Evolutionary conservation across 345 rosid genomes (phyloP), one percentile per base, ranked within the genome.

Genomic region (Turritis glabra): DNA sequence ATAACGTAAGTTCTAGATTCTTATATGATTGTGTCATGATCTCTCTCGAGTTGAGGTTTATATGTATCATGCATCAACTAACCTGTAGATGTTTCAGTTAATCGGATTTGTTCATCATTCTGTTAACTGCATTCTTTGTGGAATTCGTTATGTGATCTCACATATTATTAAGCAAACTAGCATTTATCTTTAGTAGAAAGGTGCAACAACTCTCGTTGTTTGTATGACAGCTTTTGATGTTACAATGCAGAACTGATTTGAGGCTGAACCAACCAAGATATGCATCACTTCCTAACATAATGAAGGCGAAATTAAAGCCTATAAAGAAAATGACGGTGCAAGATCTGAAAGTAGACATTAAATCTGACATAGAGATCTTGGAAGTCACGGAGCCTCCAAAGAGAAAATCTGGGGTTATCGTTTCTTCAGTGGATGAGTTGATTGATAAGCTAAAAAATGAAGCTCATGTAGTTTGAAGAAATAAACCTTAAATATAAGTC

Each of bases 231-330:
- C 13, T 37, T 14, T 51, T 66, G 70, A 26, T 67, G 26, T 46
- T 43, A 13, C 15, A 43, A 12, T 74, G 86, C 93, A 94, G 96
- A 35, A 88, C 96, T 22, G 96, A 94, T 81, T 73, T 91, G 83
- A 86, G 98, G 82, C 83, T 94, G 71, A 93, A 94, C 87, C 96
- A 94, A 68, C 97, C 97, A 7, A 86, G 97, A 67, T 90, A 94
- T 55, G 98, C 98, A 3, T 88, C 98, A 5, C 94, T 93, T 27
- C 96, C 98, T 17, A 94, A 90, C 81, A 90, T 91, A 68, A 89
- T 94, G 98, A 94, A 94, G 80, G 97, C 97, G 0, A 94, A 90
- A 77, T 90, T 96, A 0, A 90, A 91, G 84, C 87, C 76, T 17
- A 84, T 94, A 51, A 90, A 87, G 86, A 94, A 88, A 67, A 85